Evolutionary conservation across 1,284 basidiomycete species (phyloP).

Genomic region (Heliocybe sulcata): DNA sequence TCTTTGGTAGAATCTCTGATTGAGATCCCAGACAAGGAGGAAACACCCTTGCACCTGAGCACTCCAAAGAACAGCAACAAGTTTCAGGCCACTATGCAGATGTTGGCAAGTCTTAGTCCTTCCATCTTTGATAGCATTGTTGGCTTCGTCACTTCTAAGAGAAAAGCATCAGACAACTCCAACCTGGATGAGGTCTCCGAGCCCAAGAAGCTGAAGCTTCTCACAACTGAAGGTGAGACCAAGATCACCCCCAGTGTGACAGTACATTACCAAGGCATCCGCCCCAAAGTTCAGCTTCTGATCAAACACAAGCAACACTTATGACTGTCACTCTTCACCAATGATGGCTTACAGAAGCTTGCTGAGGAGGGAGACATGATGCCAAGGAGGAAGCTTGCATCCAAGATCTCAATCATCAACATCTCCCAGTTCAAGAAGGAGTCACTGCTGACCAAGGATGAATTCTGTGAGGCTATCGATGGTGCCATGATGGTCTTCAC

Average conservation of each 20-base stretch:
- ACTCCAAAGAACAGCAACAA: not conserved
- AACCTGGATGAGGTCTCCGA: not conserved
- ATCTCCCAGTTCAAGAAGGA: not conserved
- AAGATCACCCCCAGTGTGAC: not conserved
- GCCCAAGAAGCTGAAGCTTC: not conserved
- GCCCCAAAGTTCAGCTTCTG: not conserved
- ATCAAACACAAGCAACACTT: not conserved
- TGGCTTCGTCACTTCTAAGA: not conserved
- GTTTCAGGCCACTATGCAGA: not conserved
- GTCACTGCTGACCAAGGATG: not conserved
- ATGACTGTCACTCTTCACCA: not conserved
- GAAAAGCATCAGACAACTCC: not conserved
- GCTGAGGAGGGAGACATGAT: not conserved
- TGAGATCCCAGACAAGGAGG: not conserved
- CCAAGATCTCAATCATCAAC: not conserved
- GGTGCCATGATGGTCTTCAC: not conserved
- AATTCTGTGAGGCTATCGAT: not conserved
- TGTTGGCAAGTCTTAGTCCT: not conserved
- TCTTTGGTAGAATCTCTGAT: not conserved
- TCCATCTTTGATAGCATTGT: not conserved
- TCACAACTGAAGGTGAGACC: not conserved
- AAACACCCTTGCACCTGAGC: not conserved
- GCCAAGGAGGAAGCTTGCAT: not conserved
- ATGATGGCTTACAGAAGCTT: not conserved
- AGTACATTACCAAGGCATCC: not conserved